Evolutionary conservation across 257 asterid species (phyloP).

Genomic region (Ophiorrhiza pumila): DNA sequence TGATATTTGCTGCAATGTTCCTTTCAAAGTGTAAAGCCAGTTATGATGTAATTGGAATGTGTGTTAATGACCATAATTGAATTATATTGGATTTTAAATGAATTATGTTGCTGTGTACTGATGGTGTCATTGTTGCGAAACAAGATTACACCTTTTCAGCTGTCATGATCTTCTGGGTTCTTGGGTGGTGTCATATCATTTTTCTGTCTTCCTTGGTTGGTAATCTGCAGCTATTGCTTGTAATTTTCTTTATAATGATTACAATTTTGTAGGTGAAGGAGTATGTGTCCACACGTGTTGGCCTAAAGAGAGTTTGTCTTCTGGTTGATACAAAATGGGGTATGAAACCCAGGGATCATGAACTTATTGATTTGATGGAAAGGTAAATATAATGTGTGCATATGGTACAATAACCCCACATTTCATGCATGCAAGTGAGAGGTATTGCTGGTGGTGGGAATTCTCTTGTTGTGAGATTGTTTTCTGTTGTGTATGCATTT

Average conservation of each 20-base stretch:
- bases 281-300: conserved; percentile 75
- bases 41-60: not conserved
- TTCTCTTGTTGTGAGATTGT: not conserved
- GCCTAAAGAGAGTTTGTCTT: conserved; percentile 83
- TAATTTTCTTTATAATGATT: conserved; percentile 10
- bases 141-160: not conserved
- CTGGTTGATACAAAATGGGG: conserved; percentile 99
- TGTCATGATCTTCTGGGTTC: conserved; percentile 11
- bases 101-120: not conserved
- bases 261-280: conserved; percentile 79
- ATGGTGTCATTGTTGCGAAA: not conserved
- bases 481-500: not conserved
- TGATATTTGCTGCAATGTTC: not conserved
- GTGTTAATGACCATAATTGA: not conserved
- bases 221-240: not conserved
- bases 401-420: not conserved
- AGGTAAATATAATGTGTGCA: conserved; percentile 38
- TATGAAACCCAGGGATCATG: conserved; percentile 87
- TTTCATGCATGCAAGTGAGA: not conserved
- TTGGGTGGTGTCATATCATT: conserved; percentile 4
- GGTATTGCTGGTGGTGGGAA: not conserved
- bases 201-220: not conserved
- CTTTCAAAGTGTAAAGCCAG: not conserved
- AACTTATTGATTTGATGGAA: conserved; percentile 90
- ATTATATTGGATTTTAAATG: not conserved